These are phyloP conservation scores for Metarhizium anisopliae DNA, from an alignment of 2,329 filamentous ascomycete genomes.

Conservation along the genomic window DNA sequence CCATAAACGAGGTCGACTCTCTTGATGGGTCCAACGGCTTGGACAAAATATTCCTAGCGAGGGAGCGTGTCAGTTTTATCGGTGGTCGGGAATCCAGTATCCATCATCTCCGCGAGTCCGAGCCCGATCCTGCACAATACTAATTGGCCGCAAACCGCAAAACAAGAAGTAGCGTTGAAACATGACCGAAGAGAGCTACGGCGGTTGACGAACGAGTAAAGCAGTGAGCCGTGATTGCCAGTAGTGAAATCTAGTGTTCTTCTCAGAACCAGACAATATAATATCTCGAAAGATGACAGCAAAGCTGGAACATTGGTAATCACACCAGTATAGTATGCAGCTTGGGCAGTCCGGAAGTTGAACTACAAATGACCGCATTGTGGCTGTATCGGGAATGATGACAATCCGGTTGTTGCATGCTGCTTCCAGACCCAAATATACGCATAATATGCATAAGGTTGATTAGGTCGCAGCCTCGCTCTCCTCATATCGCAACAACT, in stretches of 20 bases:
- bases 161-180: neutral
- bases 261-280: neutral
- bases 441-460: neutral
- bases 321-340: neutral
- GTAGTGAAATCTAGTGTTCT: neutral
- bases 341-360: neutral
- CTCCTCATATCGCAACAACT: neutral
- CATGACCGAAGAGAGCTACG: neutral
- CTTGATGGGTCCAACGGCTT: conserved; percentile 84
- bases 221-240: conserved; percentile 7
- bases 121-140: conserved; percentile 19
- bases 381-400: neutral
- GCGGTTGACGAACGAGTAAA: conserved; percentile 6
- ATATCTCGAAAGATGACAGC: neutral
- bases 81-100: conserved; percentile 15
- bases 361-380: neutral
- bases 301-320: neutral
- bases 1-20: conserved; percentile 87
- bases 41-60: conserved; percentile 89
- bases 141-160: neutral
- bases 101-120: conserved; percentile 7
- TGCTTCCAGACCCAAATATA: neutral
- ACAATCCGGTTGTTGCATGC: neutral
- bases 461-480: neutral
- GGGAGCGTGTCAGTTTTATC: conserved; percentile 61